Conservation (phyloP, 2,329 filamentous ascomycete species). For the Botrytis elliptica region DNA sequence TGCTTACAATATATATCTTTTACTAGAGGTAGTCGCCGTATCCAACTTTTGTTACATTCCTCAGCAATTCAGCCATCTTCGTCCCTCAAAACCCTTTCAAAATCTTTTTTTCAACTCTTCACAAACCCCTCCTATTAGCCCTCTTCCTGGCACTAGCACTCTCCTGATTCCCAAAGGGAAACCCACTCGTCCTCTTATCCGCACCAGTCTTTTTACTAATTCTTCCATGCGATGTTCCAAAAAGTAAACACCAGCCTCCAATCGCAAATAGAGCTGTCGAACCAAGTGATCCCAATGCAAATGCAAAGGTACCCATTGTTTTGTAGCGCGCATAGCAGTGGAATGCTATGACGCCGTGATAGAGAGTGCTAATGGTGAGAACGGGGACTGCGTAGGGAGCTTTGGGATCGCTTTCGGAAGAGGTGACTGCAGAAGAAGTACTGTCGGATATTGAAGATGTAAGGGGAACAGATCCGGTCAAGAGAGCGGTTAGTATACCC, state of each 20-base stretch:
- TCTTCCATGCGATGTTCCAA: constrained; percentile 51
- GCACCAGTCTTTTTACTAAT: constrained; percentile 63
- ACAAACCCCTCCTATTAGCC: constrained; percentile 17
- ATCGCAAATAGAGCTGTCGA: constrained; percentile 52
- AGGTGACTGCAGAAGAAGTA: constrained; percentile 41
- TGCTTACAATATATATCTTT: not conserved
- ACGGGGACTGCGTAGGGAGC: constrained; percentile 59
- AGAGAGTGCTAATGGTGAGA: constrained; percentile 55
- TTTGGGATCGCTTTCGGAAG: constrained; percentile 48
- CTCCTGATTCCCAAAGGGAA: constrained; percentile 62
- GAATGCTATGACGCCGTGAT: constrained; percentile 56
- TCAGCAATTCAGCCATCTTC: not conserved
- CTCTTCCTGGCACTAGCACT: constrained; percentile 37
- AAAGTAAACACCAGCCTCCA: constrained; percentile 57
- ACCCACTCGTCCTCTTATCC: constrained; percentile 65
- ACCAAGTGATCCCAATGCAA: constrained; percentile 51
- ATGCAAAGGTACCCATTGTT: constrained; percentile 49
- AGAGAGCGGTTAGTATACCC: constrained; percentile 54
- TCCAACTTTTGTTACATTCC: not conserved
- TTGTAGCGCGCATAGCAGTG: constrained; percentile 61
- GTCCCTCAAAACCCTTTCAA: not conserved
- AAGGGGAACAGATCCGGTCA: constrained; percentile 64
- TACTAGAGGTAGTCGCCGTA: not conserved
- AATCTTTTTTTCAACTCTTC: not conserved
- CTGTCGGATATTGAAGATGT: constrained; percentile 43